Evolutionary conservation across 2,329 filamentous ascomycete genomes (phyloP).

Genomic region (Botrytis porri): DNA sequence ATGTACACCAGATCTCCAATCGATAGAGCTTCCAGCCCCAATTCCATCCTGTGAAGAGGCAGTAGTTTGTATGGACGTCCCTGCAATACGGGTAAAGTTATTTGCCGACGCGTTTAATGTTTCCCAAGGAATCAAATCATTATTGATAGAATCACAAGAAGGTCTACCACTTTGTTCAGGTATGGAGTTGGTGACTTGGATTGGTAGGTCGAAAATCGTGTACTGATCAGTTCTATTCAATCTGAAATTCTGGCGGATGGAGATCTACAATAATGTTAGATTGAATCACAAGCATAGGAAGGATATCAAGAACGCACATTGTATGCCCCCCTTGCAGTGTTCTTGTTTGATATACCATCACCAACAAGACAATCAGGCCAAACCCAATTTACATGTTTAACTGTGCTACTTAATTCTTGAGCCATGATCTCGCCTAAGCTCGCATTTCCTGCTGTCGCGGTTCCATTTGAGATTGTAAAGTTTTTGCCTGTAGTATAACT

Average conservation of each 20-base stretch:
- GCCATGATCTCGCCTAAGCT: conserved; percentile 61
- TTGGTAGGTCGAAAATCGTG: conserved; percentile 68
- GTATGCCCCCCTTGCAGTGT: conserved; percentile 58
- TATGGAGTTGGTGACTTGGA: conserved; percentile 66
- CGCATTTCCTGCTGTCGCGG: conserved; percentile 48
- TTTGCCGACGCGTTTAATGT: conserved; percentile 43
- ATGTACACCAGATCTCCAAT: conserved; percentile 38
- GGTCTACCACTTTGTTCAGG: conserved; percentile 42
- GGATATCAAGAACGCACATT: conserved; percentile 43
- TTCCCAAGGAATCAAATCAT: conserved; percentile 48
- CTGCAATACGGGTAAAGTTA: conserved; percentile 34
- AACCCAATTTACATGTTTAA: conserved; percentile 70
- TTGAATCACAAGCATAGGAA: not conserved
- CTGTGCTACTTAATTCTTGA: conserved; percentile 64
- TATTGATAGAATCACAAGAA: conserved; percentile 51
- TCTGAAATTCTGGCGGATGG: conserved; percentile 67
- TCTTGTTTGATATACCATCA: conserved; percentile 41
- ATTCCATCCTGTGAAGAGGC: conserved; percentile 39
- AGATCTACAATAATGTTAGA: conserved; percentile 48
- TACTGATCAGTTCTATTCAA: conserved; percentile 63
- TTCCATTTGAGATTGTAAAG: conserved; percentile 66
- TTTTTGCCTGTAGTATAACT: conserved; percentile 62
- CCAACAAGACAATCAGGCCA: conserved; percentile 69
- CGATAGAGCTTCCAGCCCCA: conserved; percentile 34
- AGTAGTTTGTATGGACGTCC: conserved; percentile 34